These are phyloP conservation scores for Fusarium sp. DNA, from an alignment of 2,329 filamentous ascomycete species.

Conservation along the genomic window DNA sequence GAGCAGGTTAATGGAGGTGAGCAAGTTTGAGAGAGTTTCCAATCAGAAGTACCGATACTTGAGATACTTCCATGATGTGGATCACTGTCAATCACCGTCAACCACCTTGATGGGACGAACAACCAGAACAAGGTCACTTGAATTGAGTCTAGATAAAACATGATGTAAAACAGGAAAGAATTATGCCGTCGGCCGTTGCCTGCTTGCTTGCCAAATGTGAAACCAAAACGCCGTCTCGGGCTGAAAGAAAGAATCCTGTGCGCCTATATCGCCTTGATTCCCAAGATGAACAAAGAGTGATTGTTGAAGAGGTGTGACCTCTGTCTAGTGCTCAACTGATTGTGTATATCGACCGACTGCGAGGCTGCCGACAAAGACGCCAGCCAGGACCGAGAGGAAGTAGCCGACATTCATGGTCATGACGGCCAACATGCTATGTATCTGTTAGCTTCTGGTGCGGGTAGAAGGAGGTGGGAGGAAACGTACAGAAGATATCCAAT, in stretches of 20 bases:
- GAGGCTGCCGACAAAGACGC: constrained; percentile 88
- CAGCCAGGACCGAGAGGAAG: constrained; percentile 82
- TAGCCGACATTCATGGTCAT: constrained; percentile 93
- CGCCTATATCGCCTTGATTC: background rate
- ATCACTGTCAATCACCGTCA: background rate
- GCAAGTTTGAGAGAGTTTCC: constrained; percentile 67
- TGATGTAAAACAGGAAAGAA: background rate
- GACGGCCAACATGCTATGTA: constrained; percentile 87
- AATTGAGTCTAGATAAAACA: no score
- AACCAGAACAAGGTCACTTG: no score
- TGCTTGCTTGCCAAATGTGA: background rate
- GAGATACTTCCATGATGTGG: constrained; percentile 33
- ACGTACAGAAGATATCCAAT: constrained; percentile 89
- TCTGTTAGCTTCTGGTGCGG: constrained; percentile 5
- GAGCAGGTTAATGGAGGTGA: constrained; percentile 45
- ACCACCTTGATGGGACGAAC: background rate
- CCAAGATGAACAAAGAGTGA: background rate
- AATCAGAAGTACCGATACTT: constrained; percentile 53
- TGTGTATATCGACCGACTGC: constrained; percentile 77
- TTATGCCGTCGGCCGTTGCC: background rate
- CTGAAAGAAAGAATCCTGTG: background rate
- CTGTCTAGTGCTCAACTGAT: constrained; percentile 58
- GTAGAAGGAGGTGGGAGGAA: background rate
- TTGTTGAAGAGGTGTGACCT: background rate
- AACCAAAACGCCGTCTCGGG: background rate